phyloP scores from a whole-genome alignment of 768 basidiomycete genomes.

The Guyanaporus albipodus region DNA sequence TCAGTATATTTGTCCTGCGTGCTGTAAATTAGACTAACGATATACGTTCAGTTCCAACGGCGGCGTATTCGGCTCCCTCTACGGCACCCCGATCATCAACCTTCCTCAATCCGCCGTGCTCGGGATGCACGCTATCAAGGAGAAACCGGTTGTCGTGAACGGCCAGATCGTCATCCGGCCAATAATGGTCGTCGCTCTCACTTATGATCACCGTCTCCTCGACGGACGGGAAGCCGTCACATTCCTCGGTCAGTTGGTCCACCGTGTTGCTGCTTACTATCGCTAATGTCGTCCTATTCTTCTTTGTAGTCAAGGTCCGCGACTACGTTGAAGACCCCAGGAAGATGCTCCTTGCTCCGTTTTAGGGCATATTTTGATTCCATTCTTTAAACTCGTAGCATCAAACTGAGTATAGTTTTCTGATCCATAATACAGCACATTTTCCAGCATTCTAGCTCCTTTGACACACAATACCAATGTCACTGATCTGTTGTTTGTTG shows the following conservation, averaged over 20 bases:
- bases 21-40: background rate
- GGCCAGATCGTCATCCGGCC: constrained; percentile 96
- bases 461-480: too few relatives aligned
- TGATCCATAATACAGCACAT: constrained; percentile 12
- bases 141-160: constrained; percentile 83
- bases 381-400: background rate
- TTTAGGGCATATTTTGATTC: constrained; percentile 4
- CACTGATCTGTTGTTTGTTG: too few relatives aligned
- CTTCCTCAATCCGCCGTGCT: constrained; percentile 92
- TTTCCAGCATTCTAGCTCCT: constrained; percentile 6
- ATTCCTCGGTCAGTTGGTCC: constrained; percentile 77
- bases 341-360: constrained; percentile 70
- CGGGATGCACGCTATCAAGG: constrained; percentile 96
- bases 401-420: constrained; percentile 10
- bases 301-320: constrained; percentile 71
- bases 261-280: background rate
- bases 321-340: constrained; percentile 95
- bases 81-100: constrained; percentile 99
- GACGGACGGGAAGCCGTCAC: constrained; percentile 96
- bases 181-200: constrained; percentile 92
- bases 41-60: constrained; percentile 79
- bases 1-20: constrained; percentile 36
- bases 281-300: constrained; percentile 2
- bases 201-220: constrained; percentile 93
- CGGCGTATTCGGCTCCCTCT: constrained; percentile 95